These are phyloP conservation scores for Vitellaria paradoxa DNA, from an alignment of 179 eudicot genomes.

Conservation along the genomic window DNA sequence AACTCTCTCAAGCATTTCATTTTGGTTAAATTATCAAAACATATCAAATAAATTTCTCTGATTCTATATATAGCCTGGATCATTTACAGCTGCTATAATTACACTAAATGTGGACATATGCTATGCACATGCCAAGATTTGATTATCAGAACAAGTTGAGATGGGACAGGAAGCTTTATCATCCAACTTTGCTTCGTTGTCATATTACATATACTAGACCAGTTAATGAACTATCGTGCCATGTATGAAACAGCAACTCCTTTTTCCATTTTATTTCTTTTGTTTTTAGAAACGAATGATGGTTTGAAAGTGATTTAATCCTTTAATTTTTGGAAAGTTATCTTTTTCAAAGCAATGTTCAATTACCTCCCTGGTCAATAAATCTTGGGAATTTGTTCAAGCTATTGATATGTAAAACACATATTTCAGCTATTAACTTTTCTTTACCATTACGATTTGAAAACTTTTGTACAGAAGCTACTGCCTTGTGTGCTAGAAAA, in stretches of 20 bases:
- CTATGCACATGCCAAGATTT: background rate
- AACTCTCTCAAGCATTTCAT: background rate
- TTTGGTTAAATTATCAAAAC: background rate
- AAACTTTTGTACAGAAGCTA: background rate
- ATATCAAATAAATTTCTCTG: background rate
- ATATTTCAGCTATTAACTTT: background rate
- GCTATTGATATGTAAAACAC: background rate
- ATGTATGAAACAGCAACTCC: background rate
- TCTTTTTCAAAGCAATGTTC: background rate
- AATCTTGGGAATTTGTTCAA: background rate
- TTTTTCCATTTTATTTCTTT: background rate
- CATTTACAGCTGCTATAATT: background rate
- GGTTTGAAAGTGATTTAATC: background rate
- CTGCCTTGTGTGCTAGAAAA: background rate
- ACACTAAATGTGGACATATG: background rate
- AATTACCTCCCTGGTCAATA: background rate
- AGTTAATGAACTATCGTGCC: background rate
- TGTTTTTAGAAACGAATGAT: background rate
- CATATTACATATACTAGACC: background rate
- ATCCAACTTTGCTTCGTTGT: background rate
- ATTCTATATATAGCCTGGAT: background rate
- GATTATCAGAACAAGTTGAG: constrained; percentile 1
- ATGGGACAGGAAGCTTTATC: background rate
- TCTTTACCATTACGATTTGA: background rate
- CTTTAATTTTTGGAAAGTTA: background rate